A percentile compares a stretch with the other conserved stretches of the same genome.
Conservation (phyloP, 208 protist genomes). For the Acanthamoeba rhysodes region DNA sequence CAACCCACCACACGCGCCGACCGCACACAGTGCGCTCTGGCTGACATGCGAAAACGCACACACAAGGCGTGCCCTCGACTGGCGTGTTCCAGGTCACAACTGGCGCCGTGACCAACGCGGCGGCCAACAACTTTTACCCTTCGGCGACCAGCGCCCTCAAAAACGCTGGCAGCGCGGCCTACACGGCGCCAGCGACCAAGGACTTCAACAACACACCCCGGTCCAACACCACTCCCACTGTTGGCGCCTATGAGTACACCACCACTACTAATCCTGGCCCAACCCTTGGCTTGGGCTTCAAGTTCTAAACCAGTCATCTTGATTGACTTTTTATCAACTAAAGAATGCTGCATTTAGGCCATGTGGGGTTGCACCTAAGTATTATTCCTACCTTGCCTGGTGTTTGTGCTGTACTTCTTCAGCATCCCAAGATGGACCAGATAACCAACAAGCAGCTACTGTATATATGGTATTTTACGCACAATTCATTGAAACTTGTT, state of each 20-base stretch:
- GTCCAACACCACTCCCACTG: neutral
- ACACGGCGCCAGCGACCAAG: neutral
- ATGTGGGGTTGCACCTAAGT: too few relatives aligned
- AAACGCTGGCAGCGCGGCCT: neutral
- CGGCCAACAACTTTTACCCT: neutral
- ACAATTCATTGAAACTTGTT: too few relatives aligned
- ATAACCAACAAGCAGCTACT: too few relatives aligned
- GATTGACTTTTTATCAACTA: too few relatives aligned
- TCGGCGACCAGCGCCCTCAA: neutral
- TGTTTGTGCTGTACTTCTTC: too few relatives aligned
- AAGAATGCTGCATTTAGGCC: too few relatives aligned
- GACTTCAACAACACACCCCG: slow-evolving; percentile 3
- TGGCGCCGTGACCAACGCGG: neutral
- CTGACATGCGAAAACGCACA: too few relatives aligned
- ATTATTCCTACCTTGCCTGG: too few relatives aligned
- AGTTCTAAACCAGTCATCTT: neutral
- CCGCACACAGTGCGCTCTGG: too few relatives aligned
- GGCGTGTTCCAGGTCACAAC: neutral
- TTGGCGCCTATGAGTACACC: slow-evolving; percentile 26
- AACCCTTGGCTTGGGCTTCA: neutral
- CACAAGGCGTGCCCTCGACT: neutral
- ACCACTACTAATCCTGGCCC: neutral
- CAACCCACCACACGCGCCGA: neutral
- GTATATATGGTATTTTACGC: too few relatives aligned
- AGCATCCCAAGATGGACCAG: too few relatives aligned